Evolutionary conservation across 2,329 filamentous ascomycete species (phyloP).

Genomic region (Aspergillus phoenicis): DNA sequence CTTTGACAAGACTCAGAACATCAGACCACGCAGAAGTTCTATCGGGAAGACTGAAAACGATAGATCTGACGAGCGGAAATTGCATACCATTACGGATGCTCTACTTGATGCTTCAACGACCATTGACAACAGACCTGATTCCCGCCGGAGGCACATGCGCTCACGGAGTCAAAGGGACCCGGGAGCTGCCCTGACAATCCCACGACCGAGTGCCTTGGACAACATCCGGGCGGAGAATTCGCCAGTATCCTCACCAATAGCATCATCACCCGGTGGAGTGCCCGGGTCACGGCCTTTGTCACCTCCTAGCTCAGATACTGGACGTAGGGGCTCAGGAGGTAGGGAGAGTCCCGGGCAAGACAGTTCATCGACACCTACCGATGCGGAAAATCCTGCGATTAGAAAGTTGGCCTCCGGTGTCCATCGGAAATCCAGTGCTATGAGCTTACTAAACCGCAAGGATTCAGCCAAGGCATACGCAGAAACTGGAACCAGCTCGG

Average conservation of each 20-base stretch:
- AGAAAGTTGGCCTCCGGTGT: slow-evolving; percentile 33
- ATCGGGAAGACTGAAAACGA: slow-evolving; percentile 31
- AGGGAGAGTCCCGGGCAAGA: slow-evolving; percentile 31
- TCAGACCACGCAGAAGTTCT: slow-evolving; percentile 43
- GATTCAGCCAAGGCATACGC: slow-evolving; percentile 63
- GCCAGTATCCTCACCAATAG: slow-evolving; percentile 34
- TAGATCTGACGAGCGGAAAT: slow-evolving; percentile 44
- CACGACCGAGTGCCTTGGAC: slow-evolving; percentile 26
- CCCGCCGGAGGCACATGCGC: slow-evolving; percentile 46
- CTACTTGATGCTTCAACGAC: slow-evolving; percentile 88
- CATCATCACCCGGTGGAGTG: slow-evolving; percentile 40
- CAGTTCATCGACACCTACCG: slow-evolving; percentile 34
- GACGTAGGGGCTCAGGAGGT: slow-evolving; percentile 33
- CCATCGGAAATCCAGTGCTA: slow-evolving; percentile 55
- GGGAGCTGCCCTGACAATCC: slow-evolving; percentile 17
- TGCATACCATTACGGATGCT: slow-evolving; percentile 85
- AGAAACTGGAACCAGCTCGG: slow-evolving; percentile 66
- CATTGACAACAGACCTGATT: slow-evolving; percentile 66
- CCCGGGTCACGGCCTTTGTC: slow-evolving; percentile 38
- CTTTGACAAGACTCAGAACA: slow-evolving; percentile 74
- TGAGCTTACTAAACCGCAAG: slow-evolving; percentile 61
- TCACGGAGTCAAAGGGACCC: slow-evolving; percentile 44
- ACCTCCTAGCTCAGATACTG: slow-evolving; percentile 36
- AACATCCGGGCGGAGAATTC: slow-evolving; percentile 31
- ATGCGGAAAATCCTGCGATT: slow-evolving; percentile 32